phyloP scores from a whole-genome alignment of 2,329 filamentous ascomycete species.

The Colletotrichum sansevieriae region DNA sequence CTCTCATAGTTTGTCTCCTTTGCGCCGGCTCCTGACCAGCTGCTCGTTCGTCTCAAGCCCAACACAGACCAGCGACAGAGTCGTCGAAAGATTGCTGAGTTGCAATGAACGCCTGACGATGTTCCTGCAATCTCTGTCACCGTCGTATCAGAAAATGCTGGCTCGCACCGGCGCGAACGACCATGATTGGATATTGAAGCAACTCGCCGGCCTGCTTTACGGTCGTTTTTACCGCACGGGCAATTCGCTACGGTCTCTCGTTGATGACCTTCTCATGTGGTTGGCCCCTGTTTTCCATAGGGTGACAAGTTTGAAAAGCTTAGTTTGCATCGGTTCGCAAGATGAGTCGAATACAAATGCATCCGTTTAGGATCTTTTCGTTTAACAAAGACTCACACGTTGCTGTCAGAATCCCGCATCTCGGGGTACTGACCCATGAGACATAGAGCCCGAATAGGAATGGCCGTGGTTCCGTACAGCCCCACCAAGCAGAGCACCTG shows the following conservation, averaged over 20 bases:
- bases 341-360: constrained; percentile 17
- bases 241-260: background rate
- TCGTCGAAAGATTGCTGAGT: constrained; percentile 8
- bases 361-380: constrained; percentile 22
- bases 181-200: background rate
- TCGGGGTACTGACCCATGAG: constrained; percentile 25
- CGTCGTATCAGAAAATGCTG: constrained; percentile 5
- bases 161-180: background rate
- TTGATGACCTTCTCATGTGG: constrained; percentile 8
- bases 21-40: constrained; percentile 3
- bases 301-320: constrained; percentile 8
- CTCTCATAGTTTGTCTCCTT: constrained; percentile 2
- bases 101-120: background rate
- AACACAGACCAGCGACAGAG: constrained; percentile 3
- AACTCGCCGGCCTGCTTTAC: constrained; percentile 21
- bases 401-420: constrained; percentile 24
- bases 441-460: constrained; percentile 39
- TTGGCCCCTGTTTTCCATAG: constrained; percentile 1
- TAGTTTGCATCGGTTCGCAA: background rate
- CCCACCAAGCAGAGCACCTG: constrained; percentile 4
- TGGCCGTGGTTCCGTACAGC: constrained; percentile 39
- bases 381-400: constrained; percentile 30
- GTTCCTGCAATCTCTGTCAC: background rate
- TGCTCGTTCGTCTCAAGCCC: constrained; percentile 1
- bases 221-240: constrained; percentile 33